A percentile compares a stretch with the other conserved stretches of the same genome.
Evolutionary conservation across 805 yeast species (phyloP).

Genomic region (Teunomyces funiuensis): DNA sequence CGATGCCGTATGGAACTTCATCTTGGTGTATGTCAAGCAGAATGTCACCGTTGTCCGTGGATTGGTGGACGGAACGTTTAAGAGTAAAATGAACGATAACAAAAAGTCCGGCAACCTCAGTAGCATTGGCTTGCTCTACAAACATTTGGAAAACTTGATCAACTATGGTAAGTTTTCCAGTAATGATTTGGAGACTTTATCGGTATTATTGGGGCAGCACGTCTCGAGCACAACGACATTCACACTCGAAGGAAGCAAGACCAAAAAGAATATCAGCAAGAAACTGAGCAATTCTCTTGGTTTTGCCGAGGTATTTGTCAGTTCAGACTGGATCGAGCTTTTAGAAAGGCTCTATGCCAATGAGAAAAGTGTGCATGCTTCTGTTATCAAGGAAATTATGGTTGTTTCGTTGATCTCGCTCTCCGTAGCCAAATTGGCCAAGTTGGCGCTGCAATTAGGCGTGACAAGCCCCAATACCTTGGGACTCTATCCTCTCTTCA

Average conservation of each 20-base stretch:
- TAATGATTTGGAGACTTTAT: constrained; percentile 47
- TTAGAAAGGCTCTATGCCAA: constrained; percentile 58
- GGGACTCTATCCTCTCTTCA: constrained; percentile 51
- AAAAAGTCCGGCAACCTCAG: constrained; percentile 51
- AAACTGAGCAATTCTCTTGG: constrained; percentile 21
- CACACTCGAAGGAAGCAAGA: constrained; percentile 11
- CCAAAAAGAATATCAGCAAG: constrained; percentile 22
- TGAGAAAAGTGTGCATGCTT: constrained; percentile 54
- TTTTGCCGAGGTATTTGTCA: constrained; percentile 58
- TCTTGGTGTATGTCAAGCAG: constrained; percentile 49
- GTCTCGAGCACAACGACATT: constrained; percentile 17
- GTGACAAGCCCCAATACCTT: constrained; percentile 44
- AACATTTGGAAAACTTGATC: constrained; percentile 48
- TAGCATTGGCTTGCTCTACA: constrained; percentile 48
- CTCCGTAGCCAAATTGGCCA: constrained; percentile 42
- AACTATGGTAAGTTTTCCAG: constrained; percentile 46
- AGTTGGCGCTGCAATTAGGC: constrained; percentile 45
- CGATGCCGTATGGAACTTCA: constrained; percentile 64
- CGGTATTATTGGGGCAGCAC: constrained; percentile 47
- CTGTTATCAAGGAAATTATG: constrained; percentile 47
- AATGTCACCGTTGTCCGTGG: constrained; percentile 48
- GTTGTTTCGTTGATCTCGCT: constrained; percentile 53
- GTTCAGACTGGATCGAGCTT: constrained; percentile 54
- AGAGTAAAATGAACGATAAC: constrained; percentile 47
- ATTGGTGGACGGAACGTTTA: constrained; percentile 54